These are phyloP conservation scores for Pythium oligandrum DNA, from an alignment of 352 stramenopile species.

Conservation along the genomic window DNA sequence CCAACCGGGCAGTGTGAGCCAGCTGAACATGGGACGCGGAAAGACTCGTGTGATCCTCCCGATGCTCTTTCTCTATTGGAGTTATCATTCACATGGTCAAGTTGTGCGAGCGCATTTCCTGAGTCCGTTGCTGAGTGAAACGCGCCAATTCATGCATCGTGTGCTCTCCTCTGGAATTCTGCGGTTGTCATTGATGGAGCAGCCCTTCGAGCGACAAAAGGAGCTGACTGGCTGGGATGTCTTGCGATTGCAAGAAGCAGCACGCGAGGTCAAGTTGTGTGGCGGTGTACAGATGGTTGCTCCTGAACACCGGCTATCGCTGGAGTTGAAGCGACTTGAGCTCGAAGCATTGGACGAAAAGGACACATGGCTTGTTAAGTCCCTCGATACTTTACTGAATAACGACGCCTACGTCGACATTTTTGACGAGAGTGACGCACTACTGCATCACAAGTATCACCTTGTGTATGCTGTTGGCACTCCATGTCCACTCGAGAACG, in stretches of 20 bases:
- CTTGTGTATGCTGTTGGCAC: conserved; percentile 82
- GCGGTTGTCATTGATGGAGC: conserved; percentile 40
- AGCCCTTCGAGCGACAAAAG: conserved; percentile 68
- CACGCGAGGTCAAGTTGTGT: conserved; percentile 30
- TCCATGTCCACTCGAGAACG: conserved; percentile 36
- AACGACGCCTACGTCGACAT: conserved; percentile 64
- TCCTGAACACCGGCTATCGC: conserved; percentile 83
- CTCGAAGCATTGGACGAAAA: conserved; percentile 12
- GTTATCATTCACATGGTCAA: conserved; percentile 7
- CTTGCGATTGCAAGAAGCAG: conserved; percentile 23
- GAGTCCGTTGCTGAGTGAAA: conserved; percentile 54
- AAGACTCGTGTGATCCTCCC: conserved; percentile 88
- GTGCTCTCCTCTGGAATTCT: conserved; percentile 41
- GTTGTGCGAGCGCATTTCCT: conserved; percentile 66
- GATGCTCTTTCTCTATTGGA: conserved; percentile 82
- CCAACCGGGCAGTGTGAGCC: conserved; percentile 54
- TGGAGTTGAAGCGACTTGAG: conserved; percentile 80
- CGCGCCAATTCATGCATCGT: conserved; percentile 56
- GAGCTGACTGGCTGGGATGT: conserved; percentile 24
- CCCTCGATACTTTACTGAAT: conserved; percentile 41
- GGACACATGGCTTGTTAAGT: conserved; percentile 8
- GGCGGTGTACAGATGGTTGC: conserved; percentile 68
- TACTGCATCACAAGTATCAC: conserved; percentile 86
- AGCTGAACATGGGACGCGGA: conserved; percentile 87
- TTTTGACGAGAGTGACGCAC: conserved; percentile 84